Base-by-base conservation (phyloP, 1,284 basidiomycete genomes). In the Ustilago loliicola region DNA sequence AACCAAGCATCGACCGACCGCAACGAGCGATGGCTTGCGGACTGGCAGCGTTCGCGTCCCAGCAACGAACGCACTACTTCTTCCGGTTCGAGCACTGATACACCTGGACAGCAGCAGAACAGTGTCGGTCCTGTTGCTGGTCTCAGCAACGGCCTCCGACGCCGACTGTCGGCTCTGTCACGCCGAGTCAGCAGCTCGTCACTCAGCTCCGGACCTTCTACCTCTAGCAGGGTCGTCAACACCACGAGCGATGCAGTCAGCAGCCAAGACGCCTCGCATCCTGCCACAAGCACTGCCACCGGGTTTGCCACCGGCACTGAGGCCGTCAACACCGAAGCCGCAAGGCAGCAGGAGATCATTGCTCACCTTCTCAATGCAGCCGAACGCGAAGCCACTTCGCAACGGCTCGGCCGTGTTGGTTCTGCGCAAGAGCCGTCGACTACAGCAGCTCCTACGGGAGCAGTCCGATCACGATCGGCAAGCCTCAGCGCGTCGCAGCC, bases 271-370 rank as follows among this genome's bases (percentile, higher is more conserved):
- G 48, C 48, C 25, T 15, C 48, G 15, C 2, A 23, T 5, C 6
- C 48, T 21, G 8, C 48, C 13, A 9, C 48, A 13, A 27, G 25
- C 48, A 29, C 48, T 13, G 7, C 2, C 48, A 13, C 11, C 19
- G 17, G 7, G 15, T 27, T 48, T 34, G 40, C 10, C 15, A 17
- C 40, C 9, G 29, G 25, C 0, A 48, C 48, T 17, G 30, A 30
- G 30, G 40, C 52, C 6, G 38, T 30, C 17, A 34, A 21, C 19
- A 40, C 27, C 7, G n/a, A 30, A 36, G 30, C 58, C 50, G n/a
- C 56, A n/a, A 60, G 54, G 50, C 72, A 61, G 47, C 72, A 74
- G 21, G 72, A 74, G 50, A 66, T 74, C 63, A 74, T 74, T 9
- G 58, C 66, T 8, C 72, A 61, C 45, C 60, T 74, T 9, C 32